These are phyloP conservation scores for Arthroderma sp. DNA, from an alignment of 2,329 filamentous ascomycete genomes.

Conservation along the genomic window DNA sequence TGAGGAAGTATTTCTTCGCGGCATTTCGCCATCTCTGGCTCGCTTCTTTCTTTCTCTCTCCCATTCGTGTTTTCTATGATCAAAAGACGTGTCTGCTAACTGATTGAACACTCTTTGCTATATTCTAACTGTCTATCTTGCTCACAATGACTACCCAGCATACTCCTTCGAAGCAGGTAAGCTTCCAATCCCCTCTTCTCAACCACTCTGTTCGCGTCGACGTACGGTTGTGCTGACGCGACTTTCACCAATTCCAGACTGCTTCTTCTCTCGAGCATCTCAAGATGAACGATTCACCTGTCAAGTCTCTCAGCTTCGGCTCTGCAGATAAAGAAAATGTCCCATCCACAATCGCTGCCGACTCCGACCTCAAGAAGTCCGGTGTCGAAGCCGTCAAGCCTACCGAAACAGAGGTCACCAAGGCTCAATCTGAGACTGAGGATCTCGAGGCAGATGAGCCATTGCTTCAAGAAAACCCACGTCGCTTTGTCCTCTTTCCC, in stretches of 20 bases:
- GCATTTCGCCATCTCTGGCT: too few relatives aligned
- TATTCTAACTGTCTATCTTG: slow-evolving; percentile 5
- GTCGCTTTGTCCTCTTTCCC: slow-evolving; percentile 94
- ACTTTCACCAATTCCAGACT: slow-evolving; percentile 44
- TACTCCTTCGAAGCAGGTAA: slow-evolving; percentile 60
- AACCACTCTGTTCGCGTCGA: slow-evolving; percentile 22
- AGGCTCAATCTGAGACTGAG: slow-evolving; percentile 42
- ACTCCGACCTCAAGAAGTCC: slow-evolving; percentile 45
- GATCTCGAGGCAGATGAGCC: slow-evolving; percentile 70
- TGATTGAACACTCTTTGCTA: background rate
- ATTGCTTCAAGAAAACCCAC: slow-evolving; percentile 84
- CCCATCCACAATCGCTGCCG: slow-evolving; percentile 38
- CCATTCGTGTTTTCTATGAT: slow-evolving; percentile 5
- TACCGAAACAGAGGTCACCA: slow-evolving; percentile 18
- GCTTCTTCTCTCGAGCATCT: slow-evolving; percentile 74
- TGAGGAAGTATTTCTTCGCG: background rate
- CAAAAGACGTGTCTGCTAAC: too few relatives aligned
- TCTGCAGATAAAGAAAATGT: slow-evolving; percentile 70
- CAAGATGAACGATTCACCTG: slow-evolving; percentile 76
- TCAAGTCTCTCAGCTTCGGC: slow-evolving; percentile 78
- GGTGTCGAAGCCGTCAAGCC: slow-evolving; percentile 33
- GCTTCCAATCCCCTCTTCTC: slow-evolving; percentile 25
- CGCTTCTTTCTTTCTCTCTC: slow-evolving; percentile 2
- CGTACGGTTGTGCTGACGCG: slow-evolving; percentile 21
- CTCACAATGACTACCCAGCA: slow-evolving; percentile 61